Conservation (phyloP, 352 stramenopile genomes). For the Globisporangium radiosum region DNA sequence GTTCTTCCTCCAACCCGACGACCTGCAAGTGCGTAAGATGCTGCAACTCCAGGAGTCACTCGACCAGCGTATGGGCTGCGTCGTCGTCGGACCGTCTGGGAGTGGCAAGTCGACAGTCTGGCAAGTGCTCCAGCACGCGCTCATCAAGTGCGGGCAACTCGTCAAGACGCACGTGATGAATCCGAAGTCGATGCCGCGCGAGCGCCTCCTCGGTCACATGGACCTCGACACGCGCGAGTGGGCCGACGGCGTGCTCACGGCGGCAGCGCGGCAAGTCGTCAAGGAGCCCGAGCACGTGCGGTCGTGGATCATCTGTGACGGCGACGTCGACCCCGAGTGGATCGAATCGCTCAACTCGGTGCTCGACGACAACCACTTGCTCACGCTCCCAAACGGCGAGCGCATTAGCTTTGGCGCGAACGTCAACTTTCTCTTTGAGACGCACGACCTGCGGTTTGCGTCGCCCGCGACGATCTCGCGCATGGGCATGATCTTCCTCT, state of each 20-base stretch:
- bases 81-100: conserved; percentile 90
- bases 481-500: conserved; percentile 97
- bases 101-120: conserved; percentile 94
- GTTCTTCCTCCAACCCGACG: conserved; percentile 85
- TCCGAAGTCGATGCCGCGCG: conserved; percentile 92
- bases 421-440: conserved; percentile 97
- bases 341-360: conserved; percentile 96
- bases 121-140: conserved; percentile 86
- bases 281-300: conserved; percentile 85
- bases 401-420: conserved; percentile 93
- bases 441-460: conserved; percentile 91
- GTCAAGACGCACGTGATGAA: conserved; percentile 96
- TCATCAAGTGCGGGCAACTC: conserved; percentile 74
- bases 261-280: conserved; percentile 86
- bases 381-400: conserved; percentile 95
- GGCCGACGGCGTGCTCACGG: conserved; percentile 93
- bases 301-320: conserved; percentile 95
- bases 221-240: conserved; percentile 94
- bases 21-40: conserved; percentile 93
- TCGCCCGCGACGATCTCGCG: conserved; percentile 95
- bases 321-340: conserved; percentile 95
- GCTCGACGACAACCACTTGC: conserved; percentile 94
- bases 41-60: conserved; percentile 94
- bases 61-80: conserved; percentile 93
- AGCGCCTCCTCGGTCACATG: conserved; percentile 91